phyloP scores from a whole-genome alignment of 2,329 filamentous ascomycete species.

The Fusarium chlamydosporum region DNA sequence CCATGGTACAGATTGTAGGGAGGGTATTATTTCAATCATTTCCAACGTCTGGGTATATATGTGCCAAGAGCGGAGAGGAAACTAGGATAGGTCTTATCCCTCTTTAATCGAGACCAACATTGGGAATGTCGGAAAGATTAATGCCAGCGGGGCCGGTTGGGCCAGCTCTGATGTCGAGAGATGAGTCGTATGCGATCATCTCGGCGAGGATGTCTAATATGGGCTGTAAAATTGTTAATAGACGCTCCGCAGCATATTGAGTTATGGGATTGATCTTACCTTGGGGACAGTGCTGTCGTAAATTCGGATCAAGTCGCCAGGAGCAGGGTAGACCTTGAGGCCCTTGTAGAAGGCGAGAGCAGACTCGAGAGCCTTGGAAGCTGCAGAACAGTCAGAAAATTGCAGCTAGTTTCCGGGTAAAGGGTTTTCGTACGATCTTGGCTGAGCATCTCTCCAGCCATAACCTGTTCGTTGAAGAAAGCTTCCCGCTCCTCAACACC shows the following conservation, averaged over 20 bases:
- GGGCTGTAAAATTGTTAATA: slow-evolving; percentile 67
- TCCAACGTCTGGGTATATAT: slow-evolving; percentile 42
- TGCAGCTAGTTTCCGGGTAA: not conserved
- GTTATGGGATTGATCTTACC: slow-evolving; percentile 62
- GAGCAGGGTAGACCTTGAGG: slow-evolving; percentile 97
- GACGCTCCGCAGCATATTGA: not conserved
- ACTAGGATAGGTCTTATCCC: slow-evolving; percentile 31
- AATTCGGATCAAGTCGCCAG: slow-evolving; percentile 91
- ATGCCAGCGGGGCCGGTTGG: slow-evolving; percentile 55
- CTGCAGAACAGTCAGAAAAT: slow-evolving; percentile 58
- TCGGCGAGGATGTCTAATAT: slow-evolving; percentile 96
- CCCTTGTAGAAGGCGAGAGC: slow-evolving; percentile 98
- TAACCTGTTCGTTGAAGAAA: slow-evolving; percentile 97
- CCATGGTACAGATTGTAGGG: slow-evolving; percentile 34
- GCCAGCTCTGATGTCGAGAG: slow-evolving; percentile 69
- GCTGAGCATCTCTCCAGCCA: slow-evolving; percentile 86
- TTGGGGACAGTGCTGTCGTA: slow-evolving; percentile 99
- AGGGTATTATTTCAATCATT: slow-evolving; percentile 39
- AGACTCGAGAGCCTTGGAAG: slow-evolving; percentile 80
- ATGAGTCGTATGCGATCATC: slow-evolving; percentile 95
- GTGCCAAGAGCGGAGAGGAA: slow-evolving; percentile 40
- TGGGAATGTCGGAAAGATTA: slow-evolving; percentile 65
- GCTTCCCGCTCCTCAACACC: slow-evolving; percentile 94
- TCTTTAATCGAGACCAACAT: slow-evolving; percentile 68
- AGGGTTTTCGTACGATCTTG: slow-evolving; percentile 76